Evolutionary conservation across 2,329 filamentous ascomycete genomes (phyloP).

Genomic region (Ophiognomonia clavigignenti-juglandacearum): DNA sequence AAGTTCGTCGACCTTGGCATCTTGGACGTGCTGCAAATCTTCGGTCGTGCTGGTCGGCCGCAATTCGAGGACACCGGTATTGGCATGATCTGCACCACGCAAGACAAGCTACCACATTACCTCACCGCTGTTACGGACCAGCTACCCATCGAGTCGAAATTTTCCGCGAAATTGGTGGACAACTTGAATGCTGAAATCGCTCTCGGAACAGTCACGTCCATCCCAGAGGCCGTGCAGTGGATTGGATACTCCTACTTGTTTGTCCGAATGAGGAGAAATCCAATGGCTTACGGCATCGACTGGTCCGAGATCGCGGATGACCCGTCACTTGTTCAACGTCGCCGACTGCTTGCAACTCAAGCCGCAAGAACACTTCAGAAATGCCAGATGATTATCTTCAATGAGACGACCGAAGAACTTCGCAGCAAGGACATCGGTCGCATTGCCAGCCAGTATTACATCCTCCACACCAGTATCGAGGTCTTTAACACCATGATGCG

Average conservation of each 20-base stretch:
- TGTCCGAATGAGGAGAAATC: slow-evolving; percentile 91
- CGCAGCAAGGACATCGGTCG: slow-evolving; percentile 91
- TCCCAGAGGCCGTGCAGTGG: slow-evolving; percentile 92
- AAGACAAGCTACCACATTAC: slow-evolving; percentile 91
- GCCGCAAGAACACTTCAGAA: slow-evolving; percentile 83
- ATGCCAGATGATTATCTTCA: slow-evolving; percentile 99
- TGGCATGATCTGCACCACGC: slow-evolving; percentile 94
- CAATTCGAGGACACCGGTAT: slow-evolving; percentile 98
- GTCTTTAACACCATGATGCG: slow-evolving; percentile 97
- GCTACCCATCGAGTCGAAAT: slow-evolving; percentile 94
- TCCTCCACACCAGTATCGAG: slow-evolving; percentile 87
- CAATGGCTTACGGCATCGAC: slow-evolving; percentile 89
- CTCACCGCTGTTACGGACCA: slow-evolving; percentile 90
- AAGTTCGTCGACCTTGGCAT: slow-evolving; percentile 97
- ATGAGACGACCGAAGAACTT: slow-evolving; percentile 88
- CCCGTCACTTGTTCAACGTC: slow-evolving; percentile 77
- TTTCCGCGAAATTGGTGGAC: slow-evolving; percentile 89
- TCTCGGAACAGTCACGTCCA: slow-evolving; percentile 89
- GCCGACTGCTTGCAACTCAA: slow-evolving; percentile 80
- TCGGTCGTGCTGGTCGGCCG: slow-evolving; percentile 93
- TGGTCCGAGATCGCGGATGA: slow-evolving; percentile 89
- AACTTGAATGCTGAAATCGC: slow-evolving; percentile 95
- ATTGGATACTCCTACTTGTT: slow-evolving; percentile 97
- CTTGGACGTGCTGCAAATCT: slow-evolving; percentile 94
- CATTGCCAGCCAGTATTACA: slow-evolving; percentile 96